Evolutionary conservation across 2,329 filamentous ascomycete species (phyloP), one percentile per base, ranked within the genome.

Genomic region (Pyrenophora graminea): DNA sequence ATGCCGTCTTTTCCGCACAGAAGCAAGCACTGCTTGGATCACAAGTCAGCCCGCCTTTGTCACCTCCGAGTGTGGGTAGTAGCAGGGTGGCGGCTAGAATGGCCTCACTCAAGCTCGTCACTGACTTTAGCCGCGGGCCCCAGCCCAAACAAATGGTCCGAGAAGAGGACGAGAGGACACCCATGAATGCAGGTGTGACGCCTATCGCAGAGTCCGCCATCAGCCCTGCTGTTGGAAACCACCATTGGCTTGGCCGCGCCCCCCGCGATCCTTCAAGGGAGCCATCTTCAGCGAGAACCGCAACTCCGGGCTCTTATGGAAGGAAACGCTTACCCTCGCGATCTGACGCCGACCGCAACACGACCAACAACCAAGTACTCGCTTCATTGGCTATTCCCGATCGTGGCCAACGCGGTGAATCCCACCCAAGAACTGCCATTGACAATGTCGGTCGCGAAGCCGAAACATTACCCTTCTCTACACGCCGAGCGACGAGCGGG

Each of bases 71-170:
- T 19, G 67, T 85, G 43, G 62, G 82, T 64, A 62, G 71, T 53
- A 78, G 75, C 42, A 73, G 82, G 27, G 75, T 82, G 39, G 85
- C 90, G 44, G 85, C 87, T 10, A 95, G 95, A 76, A 87, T 88
- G 23, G 90, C 91, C 8, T 85, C 93, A 0, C 78, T 97, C 53
- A 96, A 95, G 71, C 82, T 97, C 2, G 95, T 97, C 64, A 97
- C 94, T 0, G 87, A 89, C 0, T 97, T 99, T 65, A 88, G 85
- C 6, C 53, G 58, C 13, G 67, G 67, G 21, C 66, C 69, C 27
- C 63, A 61, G 31, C 76, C 76, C 4, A 77, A 79, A 4, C 86
- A 87, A 55, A 84, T 86, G 85, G 84, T 72, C 85, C 90, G 74
- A 84, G 86, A 80, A 15, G 79, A 81, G 3, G 81, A 82, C 47